Evolutionary conservation across 176 grass and related monocot genomes (phyloP).

Genomic region (Elymus sibiricus): DNA sequence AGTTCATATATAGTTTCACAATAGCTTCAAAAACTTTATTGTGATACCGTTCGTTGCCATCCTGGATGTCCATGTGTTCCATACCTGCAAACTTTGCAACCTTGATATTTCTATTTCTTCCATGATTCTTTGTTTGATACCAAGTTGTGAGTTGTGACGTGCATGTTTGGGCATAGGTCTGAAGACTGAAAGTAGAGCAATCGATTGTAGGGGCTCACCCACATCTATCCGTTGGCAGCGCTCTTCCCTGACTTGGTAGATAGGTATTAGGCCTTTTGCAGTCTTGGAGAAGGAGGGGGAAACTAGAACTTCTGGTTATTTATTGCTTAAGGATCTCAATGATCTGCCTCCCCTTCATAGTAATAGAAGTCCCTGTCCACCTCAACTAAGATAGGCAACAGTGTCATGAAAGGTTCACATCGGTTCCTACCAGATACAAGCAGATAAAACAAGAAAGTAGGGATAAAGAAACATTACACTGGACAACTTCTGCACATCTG

Average conservation of each 20-base stretch:
- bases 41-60: background rate
- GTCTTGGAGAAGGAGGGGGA: background rate
- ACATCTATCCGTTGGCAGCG: background rate
- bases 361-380: background rate
- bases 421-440: background rate
- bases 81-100: background rate
- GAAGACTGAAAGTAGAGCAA: background rate
- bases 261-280: background rate
- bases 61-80: background rate
- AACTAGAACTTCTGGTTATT: conserved; percentile 2
- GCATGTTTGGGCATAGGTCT: background rate
- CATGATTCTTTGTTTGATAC: background rate
- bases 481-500: background rate
- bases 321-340: background rate
- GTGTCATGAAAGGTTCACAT: background rate
- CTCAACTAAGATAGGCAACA: background rate
- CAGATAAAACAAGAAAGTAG: background rate
- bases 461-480: background rate
- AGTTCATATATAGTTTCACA: conserved; percentile 1
- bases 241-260: background rate
- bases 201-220: background rate
- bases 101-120: background rate
- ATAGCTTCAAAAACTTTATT: background rate
- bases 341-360: background rate
- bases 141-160: background rate